Evolutionary conservation across 768 basidiomycete species (phyloP).

Genomic region (Jaapia argillacea): DNA sequence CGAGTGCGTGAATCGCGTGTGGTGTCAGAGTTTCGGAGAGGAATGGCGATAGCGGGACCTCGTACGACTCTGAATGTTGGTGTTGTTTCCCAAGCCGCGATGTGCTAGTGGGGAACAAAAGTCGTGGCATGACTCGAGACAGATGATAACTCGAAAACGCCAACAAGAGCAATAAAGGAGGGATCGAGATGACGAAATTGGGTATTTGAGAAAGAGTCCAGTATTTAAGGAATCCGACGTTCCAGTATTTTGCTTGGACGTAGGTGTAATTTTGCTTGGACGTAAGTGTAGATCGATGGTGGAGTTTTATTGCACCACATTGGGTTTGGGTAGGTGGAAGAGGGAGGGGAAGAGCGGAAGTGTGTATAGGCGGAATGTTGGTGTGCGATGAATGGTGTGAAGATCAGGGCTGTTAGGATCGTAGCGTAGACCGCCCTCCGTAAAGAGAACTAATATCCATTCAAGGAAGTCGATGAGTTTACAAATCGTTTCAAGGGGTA

Average conservation of each 20-base stretch:
- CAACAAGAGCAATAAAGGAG: constrained; percentile 48
- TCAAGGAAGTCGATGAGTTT: too few relatives aligned
- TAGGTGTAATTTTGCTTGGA: constrained; percentile 76
- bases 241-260: constrained; percentile 83
- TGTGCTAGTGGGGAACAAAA: constrained; percentile 22
- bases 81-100: too few relatives aligned
- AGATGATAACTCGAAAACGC: constrained; percentile 19
- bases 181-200: constrained; percentile 75
- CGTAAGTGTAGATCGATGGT: constrained; percentile 74
- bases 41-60: constrained; percentile 29
- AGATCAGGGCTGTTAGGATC: constrained; percentile 33
- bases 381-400: constrained; percentile 63
- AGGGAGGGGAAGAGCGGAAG: constrained; percentile 26
- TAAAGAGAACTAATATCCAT: constrained; percentile 17
- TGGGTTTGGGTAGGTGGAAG: constrained; percentile 37
- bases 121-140: background rate
- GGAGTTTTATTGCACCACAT: constrained; percentile 65
- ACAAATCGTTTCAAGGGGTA: background rate
- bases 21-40: constrained; percentile 40
- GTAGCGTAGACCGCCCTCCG: constrained; percentile 25
- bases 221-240: constrained; percentile 75
- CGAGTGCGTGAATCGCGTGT: constrained; percentile 65
- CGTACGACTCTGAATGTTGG: constrained; percentile 2
- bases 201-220: constrained; percentile 80
- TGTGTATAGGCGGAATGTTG: constrained; percentile 53